phyloP scores from a whole-genome alignment of 75 land plant species.

The Chamaecyparis obtusa region DNA sequence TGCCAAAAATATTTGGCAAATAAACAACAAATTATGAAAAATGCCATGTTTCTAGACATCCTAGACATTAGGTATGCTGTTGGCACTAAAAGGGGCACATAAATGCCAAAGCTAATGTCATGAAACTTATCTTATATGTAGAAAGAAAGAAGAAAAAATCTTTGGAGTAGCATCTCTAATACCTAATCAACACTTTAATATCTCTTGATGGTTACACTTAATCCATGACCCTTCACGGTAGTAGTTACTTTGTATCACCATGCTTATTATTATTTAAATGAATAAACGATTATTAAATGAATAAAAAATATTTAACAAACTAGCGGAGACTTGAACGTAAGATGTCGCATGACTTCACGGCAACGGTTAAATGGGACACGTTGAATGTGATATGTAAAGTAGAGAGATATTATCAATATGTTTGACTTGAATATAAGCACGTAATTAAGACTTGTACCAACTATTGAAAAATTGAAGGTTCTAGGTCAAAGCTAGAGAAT shows the following conservation, averaged over 20 bases:
- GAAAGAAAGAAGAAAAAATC: too few relatives aligned
- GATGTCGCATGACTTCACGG: not conserved
- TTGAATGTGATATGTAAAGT: not conserved
- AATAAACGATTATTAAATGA: not conserved
- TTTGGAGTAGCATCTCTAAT: not conserved
- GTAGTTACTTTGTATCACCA: not conserved
- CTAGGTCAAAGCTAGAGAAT: too few relatives aligned
- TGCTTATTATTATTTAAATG: not conserved
- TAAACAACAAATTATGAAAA: too few relatives aligned
- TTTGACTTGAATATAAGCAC: too few relatives aligned
- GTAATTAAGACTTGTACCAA: too few relatives aligned
- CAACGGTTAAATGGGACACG: not conserved
- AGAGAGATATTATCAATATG: not conserved
- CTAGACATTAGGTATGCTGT: too few relatives aligned
- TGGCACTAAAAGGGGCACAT: too few relatives aligned
- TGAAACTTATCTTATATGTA: too few relatives aligned
- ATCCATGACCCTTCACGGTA: not conserved
- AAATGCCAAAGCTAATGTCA: too few relatives aligned
- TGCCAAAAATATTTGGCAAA: too few relatives aligned
- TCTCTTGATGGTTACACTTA: slow-evolving; percentile 1
- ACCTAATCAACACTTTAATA: not conserved
- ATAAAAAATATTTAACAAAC: not conserved
- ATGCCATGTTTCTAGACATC: too few relatives aligned
- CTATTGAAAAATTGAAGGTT: too few relatives aligned
- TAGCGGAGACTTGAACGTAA: not conserved